These are phyloP conservation scores for Phaffomyces antillensis DNA, from an alignment of 805 yeast genomes.

Conservation along the genomic window DNA sequence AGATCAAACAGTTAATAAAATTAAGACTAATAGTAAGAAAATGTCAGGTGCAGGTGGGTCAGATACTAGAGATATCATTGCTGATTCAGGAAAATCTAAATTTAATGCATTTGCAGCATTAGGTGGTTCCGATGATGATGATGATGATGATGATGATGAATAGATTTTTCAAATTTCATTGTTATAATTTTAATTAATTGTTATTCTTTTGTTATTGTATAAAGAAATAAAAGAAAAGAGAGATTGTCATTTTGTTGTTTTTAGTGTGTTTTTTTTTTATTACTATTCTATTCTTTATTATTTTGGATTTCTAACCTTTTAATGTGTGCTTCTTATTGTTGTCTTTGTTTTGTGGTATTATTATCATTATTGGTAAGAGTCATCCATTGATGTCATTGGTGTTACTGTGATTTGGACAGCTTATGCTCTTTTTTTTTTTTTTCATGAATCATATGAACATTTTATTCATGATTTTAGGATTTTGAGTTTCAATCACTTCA, in stretches of 20 bases:
- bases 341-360: neutral
- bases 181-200: neutral
- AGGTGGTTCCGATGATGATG: constrained; percentile 23
- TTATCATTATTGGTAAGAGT: no score
- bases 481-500: no score
- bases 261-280: neutral
- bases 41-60: constrained; percentile 69
- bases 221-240: no score
- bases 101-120: constrained; percentile 83
- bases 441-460: no score
- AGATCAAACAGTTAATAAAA: constrained; percentile 36
- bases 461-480: no score
- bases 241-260: neutral
- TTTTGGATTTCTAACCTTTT: neutral
- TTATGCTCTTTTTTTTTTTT: no score
- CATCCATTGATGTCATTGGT: no score
- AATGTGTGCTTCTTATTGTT: no score
- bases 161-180: neutral
- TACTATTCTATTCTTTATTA: neutral
- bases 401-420: no score
- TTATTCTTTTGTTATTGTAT: neutral
- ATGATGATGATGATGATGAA: constrained; percentile 15
- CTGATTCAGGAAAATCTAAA: constrained; percentile 56
- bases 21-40: constrained; percentile 67
- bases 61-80: constrained; percentile 62